Evolutionary conservation across 148 eudicot species (phyloP), one percentile per base, ranked within the genome.

Genomic region (Gaultheria prostrata): DNA sequence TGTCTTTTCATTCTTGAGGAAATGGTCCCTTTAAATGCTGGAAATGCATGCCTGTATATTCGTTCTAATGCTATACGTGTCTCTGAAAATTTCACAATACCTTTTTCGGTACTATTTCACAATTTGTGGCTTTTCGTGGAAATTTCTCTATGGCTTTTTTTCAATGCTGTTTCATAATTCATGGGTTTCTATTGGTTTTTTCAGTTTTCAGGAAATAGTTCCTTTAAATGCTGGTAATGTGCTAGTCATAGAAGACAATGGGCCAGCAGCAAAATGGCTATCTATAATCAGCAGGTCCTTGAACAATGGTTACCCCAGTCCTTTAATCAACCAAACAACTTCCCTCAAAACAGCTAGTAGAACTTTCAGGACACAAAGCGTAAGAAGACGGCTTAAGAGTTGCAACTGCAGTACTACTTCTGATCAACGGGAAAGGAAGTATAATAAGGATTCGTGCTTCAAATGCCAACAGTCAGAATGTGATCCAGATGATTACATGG

Each of bases 181-280:
- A 45, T n/a, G 28, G 49, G 46, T n/a, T 53, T n/a, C 7, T 0
- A 24, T n/a, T 39, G 26, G 45, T 79, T n/a, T 43, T 15, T 59
- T 67, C 86, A 93, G 97, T 49, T 93, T 93, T 81, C 97, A 93
- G 91, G 97, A 93, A 85, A 92, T 90, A 67, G 96, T 93, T 12
- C 94, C 94, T 8, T 80, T 93, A 71, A 93, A 93, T 84, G 96
- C 96, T n/a, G 94, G 97, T 56, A 93, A 93, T 48, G 94, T 92
- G 80, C 88, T 93, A 20, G 97, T 89, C 32, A 84, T 89, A 57
- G 97, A 92, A 86, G 97, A 92, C 87, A 93, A 87, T 18, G 94
- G 92, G 65, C 87, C 94, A 46, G 94, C 94, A 14, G 93, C 96
- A 21, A 93, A 85, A 83, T 93, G 96, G 96, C 83, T 92, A 17